phyloP scores from a whole-genome alignment of 1,139 yeast species.

The Fermentozyma sake region DNA sequence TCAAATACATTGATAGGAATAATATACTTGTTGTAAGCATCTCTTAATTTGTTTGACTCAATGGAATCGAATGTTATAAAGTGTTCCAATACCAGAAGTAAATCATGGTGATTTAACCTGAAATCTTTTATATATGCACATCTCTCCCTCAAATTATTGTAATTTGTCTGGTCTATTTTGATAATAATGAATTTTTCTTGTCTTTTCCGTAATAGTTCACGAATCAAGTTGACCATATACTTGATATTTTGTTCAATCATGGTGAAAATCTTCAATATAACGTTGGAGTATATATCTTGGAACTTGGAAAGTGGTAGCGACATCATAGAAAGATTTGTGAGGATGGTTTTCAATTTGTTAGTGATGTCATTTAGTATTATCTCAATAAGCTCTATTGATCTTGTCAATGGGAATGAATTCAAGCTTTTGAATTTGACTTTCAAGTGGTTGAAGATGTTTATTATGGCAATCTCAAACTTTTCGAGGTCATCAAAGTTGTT shows the following conservation, averaged over 20 bases:
- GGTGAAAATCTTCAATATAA: constrained; percentile 16
- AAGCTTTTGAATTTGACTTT: constrained; percentile 49
- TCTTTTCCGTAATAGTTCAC: constrained; percentile 74
- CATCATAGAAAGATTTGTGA: constrained; percentile 22
- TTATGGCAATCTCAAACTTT: constrained; percentile 43
- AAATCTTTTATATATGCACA: constrained; percentile 43
- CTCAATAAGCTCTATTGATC: constrained; percentile 64
- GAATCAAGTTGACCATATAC: constrained; percentile 44
- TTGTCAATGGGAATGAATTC: constrained; percentile 58
- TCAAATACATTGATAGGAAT: constrained; percentile 29
- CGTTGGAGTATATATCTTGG: constrained; percentile 12
- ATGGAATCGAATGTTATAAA: constrained; percentile 16
- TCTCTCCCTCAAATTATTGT: constrained; percentile 42
- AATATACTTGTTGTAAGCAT: constrained; percentile 29
- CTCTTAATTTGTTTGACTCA: constrained; percentile 18
- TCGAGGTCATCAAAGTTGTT: constrained; percentile 29
- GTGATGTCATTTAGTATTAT: constrained; percentile 41
- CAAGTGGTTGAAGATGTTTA: constrained; percentile 55
- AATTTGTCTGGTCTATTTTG: constrained; percentile 46
- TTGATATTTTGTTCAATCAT: constrained; percentile 33
- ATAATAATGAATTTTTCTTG: constrained; percentile 69
- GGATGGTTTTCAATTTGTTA: constrained; percentile 18
- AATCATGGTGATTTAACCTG: constrained; percentile 51
- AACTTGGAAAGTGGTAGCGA: constrained; percentile 23
- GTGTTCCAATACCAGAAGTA: constrained; percentile 30